phyloP scores from a whole-genome alignment of 1,284 basidiomycete genomes.

The Coniferiporia sulphurascens region DNA sequence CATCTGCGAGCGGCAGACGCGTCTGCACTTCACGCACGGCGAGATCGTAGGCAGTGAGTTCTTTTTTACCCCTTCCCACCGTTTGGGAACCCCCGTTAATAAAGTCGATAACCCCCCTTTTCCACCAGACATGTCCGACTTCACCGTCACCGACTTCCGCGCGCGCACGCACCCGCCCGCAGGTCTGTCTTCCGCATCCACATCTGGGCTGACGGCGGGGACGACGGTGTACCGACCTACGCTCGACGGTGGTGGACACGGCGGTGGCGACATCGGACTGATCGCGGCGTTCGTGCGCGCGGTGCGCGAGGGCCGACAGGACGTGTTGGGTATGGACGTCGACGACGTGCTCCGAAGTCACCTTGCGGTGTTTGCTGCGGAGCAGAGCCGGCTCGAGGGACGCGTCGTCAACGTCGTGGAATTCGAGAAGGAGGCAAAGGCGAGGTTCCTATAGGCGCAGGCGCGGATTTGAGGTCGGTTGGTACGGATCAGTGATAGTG shows the following conservation, averaged over 20 bases:
- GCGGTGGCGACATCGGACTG: slow-evolving; percentile 76
- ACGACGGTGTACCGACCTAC: slow-evolving; percentile 46
- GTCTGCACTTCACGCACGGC: slow-evolving; percentile 76
- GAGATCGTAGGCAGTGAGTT: slow-evolving; percentile 64
- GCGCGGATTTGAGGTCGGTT: too few relatives aligned
- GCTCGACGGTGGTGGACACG: slow-evolving; percentile 65
- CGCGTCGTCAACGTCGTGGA: slow-evolving; percentile 58
- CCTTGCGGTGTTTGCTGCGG: slow-evolving; percentile 80
- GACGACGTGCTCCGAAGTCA: slow-evolving; percentile 72
- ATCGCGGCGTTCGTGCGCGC: slow-evolving; percentile 70
- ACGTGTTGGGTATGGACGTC: slow-evolving; percentile 59
- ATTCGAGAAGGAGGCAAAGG: slow-evolving; percentile 51
- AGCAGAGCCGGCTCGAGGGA: slow-evolving; percentile 65
- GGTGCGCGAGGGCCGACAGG: slow-evolving; percentile 57
- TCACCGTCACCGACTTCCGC: slow-evolving; percentile 76
- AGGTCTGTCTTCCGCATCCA: too few relatives aligned
- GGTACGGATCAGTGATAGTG: background rate
- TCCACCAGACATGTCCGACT: slow-evolving; percentile 56
- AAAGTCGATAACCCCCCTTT: too few relatives aligned
- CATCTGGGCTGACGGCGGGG: slow-evolving; percentile 8
- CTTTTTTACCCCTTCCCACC: background rate
- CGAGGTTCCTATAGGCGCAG: slow-evolving; percentile 18
- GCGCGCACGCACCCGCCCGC: slow-evolving; percentile 31
- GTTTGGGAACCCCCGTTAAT: background rate
- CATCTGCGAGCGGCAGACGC: slow-evolving; percentile 71